These are phyloP conservation scores for Mortierella sp. DNA, from an alignment of 371 early-diverging fungal species.

Conservation along the genomic window DNA sequence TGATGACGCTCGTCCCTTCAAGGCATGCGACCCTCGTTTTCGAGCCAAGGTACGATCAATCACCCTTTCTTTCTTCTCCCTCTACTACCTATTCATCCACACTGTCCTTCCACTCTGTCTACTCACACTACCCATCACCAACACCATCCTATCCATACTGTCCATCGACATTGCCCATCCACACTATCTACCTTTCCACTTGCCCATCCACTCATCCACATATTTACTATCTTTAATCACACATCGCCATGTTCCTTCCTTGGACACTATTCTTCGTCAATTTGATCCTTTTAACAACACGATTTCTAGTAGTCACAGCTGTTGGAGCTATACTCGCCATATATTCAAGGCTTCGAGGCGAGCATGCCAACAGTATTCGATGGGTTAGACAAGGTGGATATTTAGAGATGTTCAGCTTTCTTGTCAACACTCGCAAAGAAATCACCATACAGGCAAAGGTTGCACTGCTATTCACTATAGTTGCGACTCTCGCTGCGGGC, in stretches of 20 bases:
- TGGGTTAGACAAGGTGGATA: conserved; percentile 26
- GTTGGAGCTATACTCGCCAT: conserved; percentile 18
- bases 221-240: neutral
- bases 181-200: too few species aligned
- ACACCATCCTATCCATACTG: too few species aligned
- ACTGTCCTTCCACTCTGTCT: too few species aligned
- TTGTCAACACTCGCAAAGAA: conserved; percentile 9
- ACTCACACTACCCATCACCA: too few species aligned
- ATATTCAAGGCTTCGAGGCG: conserved; percentile 22
- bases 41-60: neutral
- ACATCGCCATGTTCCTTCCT: conserved; percentile 12
- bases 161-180: too few species aligned
- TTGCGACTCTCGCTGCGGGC: neutral
- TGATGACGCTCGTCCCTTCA: neutral
- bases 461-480: neutral
- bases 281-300: conserved; percentile 7
- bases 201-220: neutral
- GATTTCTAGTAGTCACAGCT: conserved; percentile 12
- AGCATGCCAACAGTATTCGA: conserved; percentile 26
- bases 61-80: neutral
- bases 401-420: conserved; percentile 11
- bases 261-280: conserved; percentile 21
- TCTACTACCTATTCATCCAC: neutral
- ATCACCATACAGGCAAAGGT: neutral
- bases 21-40: neutral